These are phyloP conservation scores for Talaromyces islandicus DNA, from an alignment of 2,329 filamentous ascomycete genomes.

Conservation along the genomic window DNA sequence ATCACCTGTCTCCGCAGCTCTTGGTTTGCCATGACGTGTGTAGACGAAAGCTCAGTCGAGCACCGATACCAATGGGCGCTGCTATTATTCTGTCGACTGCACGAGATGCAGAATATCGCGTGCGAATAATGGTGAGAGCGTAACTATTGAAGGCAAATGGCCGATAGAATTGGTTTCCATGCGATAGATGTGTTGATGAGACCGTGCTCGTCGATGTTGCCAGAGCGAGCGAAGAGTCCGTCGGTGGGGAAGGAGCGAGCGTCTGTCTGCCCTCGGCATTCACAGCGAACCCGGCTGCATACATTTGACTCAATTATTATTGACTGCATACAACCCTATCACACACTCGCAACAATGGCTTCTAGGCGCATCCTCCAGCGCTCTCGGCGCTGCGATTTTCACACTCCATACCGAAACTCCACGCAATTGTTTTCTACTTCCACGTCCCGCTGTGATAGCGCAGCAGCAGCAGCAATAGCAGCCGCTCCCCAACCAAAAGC, in stretches of 20 bases:
- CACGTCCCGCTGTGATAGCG: neutral
- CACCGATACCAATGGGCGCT: neutral
- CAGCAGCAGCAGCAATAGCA: neutral
- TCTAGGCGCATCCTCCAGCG: neutral
- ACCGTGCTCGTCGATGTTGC: neutral
- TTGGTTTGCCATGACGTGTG: slow-evolving; percentile 40
- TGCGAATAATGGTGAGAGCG: neutral
- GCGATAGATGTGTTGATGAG: neutral
- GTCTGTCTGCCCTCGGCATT: neutral
- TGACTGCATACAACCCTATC: neutral
- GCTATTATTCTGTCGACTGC: neutral
- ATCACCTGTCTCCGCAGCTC: slow-evolving; percentile 73
- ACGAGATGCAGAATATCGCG: neutral
- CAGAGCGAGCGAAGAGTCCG: neutral
- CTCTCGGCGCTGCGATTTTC: neutral
- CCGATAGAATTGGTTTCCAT: neutral
- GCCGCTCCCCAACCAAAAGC: neutral
- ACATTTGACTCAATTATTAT: neutral
- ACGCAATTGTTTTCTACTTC: neutral
- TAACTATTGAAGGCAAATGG: neutral
- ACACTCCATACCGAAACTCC: neutral
- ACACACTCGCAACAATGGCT: neutral
- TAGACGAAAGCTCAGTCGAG: neutral
- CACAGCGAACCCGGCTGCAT: neutral
- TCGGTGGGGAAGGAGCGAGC: neutral